Conservation (phyloP, 495 filamentous ascomycete species). For the Aspergillus diversus region DNA sequence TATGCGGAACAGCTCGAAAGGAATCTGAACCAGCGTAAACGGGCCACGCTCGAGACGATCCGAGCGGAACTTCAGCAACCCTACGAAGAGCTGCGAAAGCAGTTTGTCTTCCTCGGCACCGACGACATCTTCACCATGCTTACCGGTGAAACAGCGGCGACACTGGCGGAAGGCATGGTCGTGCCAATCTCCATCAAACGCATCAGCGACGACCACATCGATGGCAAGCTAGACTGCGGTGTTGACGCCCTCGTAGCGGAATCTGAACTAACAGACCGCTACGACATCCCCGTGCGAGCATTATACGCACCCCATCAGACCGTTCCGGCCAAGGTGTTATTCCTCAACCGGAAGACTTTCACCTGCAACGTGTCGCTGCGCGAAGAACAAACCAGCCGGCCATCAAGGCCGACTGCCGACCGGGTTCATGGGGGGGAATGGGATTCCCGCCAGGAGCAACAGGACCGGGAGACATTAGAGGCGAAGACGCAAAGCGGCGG, state of each 20-base stretch:
- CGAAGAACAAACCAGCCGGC: slow-evolving; percentile 74
- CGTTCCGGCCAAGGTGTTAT: slow-evolving; percentile 82
- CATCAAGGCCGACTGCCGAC: slow-evolving; percentile 66
- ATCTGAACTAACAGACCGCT: slow-evolving; percentile 68
- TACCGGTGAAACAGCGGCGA: slow-evolving; percentile 87
- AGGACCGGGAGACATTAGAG: slow-evolving; percentile 74
- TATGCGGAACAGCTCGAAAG: slow-evolving; percentile 95
- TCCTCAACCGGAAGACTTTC: slow-evolving; percentile 81
- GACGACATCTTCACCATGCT: slow-evolving; percentile 97
- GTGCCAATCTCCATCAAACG: slow-evolving; percentile 86
- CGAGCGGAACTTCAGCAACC: slow-evolving; percentile 89
- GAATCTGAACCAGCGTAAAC: slow-evolving; percentile 91
- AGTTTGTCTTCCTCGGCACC: slow-evolving; percentile 67
- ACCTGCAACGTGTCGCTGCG: slow-evolving; percentile 80
- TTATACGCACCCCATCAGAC: slow-evolving; percentile 76
- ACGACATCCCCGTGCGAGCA: slow-evolving; percentile 56
- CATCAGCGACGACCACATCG: slow-evolving; percentile 87
- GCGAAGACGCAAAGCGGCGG: slow-evolving; percentile 81
- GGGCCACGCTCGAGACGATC: slow-evolving; percentile 94
- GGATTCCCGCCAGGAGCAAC: slow-evolving; percentile 79
- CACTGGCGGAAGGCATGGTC: slow-evolving; percentile 84
- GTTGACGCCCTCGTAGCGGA: slow-evolving; percentile 84
- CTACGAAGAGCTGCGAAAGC: slow-evolving; percentile 89
- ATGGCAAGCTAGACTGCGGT: slow-evolving; percentile 90
- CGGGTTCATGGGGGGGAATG: slow-evolving; percentile 72